Percentiles rank a stretch among this genome's conserved stretches.
Evolutionary conservation across 306 rosid genomes (phyloP).

Genomic region (Malus sieversii): DNA sequence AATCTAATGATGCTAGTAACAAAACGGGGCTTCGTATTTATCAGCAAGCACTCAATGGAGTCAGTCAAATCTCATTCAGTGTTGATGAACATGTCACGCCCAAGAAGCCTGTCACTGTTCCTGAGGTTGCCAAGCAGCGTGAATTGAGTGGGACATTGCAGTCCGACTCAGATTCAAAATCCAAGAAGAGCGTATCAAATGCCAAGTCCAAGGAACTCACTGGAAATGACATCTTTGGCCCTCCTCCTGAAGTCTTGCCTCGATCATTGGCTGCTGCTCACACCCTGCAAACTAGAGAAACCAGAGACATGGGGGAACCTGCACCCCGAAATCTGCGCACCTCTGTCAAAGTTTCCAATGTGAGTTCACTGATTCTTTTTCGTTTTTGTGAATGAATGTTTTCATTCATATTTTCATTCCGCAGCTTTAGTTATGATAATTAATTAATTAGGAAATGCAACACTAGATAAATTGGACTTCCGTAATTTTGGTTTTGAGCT

Average conservation of each 20-base stretch:
- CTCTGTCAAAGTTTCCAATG: slow-evolving; percentile 90
- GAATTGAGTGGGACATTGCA: slow-evolving; percentile 74
- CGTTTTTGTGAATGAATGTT: not conserved
- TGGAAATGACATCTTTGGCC: slow-evolving; percentile 84
- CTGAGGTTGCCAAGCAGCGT: slow-evolving; percentile 93
- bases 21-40: slow-evolving; percentile 52
- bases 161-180: slow-evolving; percentile 38
- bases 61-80: slow-evolving; percentile 75
- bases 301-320: slow-evolving; percentile 42
- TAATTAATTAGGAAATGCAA: not conserved
- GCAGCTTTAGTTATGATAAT: not conserved
- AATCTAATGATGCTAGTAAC: slow-evolving; percentile 34
- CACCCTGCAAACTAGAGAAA: slow-evolving; percentile 34
- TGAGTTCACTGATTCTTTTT: slow-evolving; percentile 31
- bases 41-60: slow-evolving; percentile 65
- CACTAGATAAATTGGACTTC: not conserved
- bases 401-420: not conserved
- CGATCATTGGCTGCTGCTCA: slow-evolving; percentile 41
- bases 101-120: slow-evolving; percentile 56
- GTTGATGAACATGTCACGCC: slow-evolving; percentile 54
- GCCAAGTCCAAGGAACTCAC: slow-evolving; percentile 76
- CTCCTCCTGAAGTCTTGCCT: slow-evolving; percentile 61
- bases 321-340: slow-evolving; percentile 46
- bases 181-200: slow-evolving; percentile 48
- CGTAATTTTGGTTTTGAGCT: not conserved